Evolutionary conservation across 352 stramenopile genomes (phyloP).

Genomic region (Phytophthora cryptogea): DNA sequence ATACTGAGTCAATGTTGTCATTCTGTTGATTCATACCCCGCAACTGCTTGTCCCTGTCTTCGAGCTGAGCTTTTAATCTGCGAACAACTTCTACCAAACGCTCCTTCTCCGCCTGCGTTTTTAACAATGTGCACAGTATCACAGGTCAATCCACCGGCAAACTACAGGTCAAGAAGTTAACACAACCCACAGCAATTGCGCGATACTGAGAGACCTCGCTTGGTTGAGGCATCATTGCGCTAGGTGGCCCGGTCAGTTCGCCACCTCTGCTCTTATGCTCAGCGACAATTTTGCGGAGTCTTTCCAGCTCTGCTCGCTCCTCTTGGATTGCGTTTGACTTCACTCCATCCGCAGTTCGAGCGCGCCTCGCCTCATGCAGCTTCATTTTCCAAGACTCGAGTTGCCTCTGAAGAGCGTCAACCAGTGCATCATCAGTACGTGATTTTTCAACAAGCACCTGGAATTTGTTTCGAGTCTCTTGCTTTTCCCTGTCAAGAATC

Average conservation of each 20-base stretch:
- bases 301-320: slow-evolving; percentile 56
- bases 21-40: slow-evolving; percentile 12
- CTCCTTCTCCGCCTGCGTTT: slow-evolving; percentile 68
- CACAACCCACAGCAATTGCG: slow-evolving; percentile 44
- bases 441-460: slow-evolving; percentile 82
- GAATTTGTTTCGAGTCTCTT: slow-evolving; percentile 65
- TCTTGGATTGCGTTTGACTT: slow-evolving; percentile 31
- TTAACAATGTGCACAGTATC: background rate
- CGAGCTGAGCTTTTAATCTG: slow-evolving; percentile 54
- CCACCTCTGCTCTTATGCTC: slow-evolving; percentile 28
- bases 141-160: background rate
- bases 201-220: slow-evolving; percentile 63
- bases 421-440: slow-evolving; percentile 74
- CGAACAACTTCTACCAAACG: slow-evolving; percentile 57
- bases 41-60: slow-evolving; percentile 66
- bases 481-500: slow-evolving; percentile 78
- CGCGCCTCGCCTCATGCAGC: slow-evolving; percentile 58
- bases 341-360: slow-evolving; percentile 60
- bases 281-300: slow-evolving; percentile 38
- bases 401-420: slow-evolving; percentile 78
- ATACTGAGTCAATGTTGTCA: background rate
- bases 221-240: slow-evolving; percentile 40
- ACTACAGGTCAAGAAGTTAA: background rate
- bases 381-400: slow-evolving; percentile 67
- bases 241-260: slow-evolving; percentile 10